Base-by-base conservation (phyloP, 2,329 filamentous ascomycete species). In the Colletotrichum scovillei region DNA sequence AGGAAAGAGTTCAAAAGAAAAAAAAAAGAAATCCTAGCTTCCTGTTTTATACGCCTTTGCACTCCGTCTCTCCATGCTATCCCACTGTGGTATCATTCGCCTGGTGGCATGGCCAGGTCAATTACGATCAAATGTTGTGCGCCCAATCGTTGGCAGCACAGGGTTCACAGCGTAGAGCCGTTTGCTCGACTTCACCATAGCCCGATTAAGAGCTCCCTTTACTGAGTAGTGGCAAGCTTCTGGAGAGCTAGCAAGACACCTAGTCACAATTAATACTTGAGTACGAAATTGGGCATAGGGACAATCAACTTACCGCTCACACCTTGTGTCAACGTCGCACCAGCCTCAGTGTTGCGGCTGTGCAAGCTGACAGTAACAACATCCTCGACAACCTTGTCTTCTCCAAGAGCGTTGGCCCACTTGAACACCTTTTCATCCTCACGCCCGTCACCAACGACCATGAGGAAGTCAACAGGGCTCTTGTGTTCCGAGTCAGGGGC, bases 341-440 rank as follows among this genome's bases (percentile, higher is more conserved):
- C 92, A 8, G 96, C 96, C 81, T 97, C 93, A 0, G 96, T 98
- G 83, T 95, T 98, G 75, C 95, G 90, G 79, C 89, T 94, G 63
- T 95, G 95, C 46, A 98, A 86, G 76, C 94, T 97, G 26, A 98
- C 95, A 2, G 95, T 98, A 74, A 93, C 91, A 4, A 97, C 94
- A 68, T 94, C 88, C 63, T 91, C 84, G 56, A 95, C 88, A 2
- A 84, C 84, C 22, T 88, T 88, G 9, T 88, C 84, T 3, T 88
- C 87, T 26, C 88, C 87, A 12, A 98, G 85, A 62, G 90, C 88
- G 83, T 98, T 98, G 22, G 96, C 97, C 96, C 97, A 98, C 75
- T 92, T 92, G 85, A 98, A 98, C 24, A 98, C 93, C 77, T 94
- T 93, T 80, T 98, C 96, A 76, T 98, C 97, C 77, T 98, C 96